Conservation (phyloP, 345 rosid species). For the Eucalyptus pauciflora region DNA sequence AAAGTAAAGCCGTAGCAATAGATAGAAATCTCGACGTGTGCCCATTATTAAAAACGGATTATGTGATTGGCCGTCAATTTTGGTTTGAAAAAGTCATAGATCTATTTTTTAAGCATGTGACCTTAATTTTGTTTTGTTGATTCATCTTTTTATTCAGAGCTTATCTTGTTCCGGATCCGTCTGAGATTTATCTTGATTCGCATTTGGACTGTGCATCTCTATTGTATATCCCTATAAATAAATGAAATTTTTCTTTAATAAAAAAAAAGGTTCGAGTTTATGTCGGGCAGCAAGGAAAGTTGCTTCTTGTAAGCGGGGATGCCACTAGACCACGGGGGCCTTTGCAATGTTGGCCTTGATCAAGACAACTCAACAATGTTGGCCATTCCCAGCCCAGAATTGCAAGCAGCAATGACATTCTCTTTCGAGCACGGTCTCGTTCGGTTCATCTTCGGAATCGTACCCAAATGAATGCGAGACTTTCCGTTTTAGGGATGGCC, state of each 20-base stretch:
- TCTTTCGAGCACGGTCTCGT: background rate
- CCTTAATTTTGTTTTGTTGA: background rate
- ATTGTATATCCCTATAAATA: too few relatives aligned
- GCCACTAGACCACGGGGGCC: background rate
- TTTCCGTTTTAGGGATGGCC: background rate
- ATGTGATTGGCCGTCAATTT: fast-evolving
- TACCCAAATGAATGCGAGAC: background rate
- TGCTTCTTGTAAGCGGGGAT: background rate
- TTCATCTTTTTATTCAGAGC: background rate
- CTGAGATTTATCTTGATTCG: background rate
- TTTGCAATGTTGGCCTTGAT: background rate
- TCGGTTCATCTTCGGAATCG: background rate
- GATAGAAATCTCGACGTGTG: fast-evolving
- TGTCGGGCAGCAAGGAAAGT: background rate
- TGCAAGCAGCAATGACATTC: background rate
- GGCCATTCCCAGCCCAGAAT: background rate
- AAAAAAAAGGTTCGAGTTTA: too few relatives aligned
- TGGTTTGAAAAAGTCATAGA: background rate
- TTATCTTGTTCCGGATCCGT: fast-evolving
- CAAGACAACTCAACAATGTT: background rate
- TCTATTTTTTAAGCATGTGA: fast-evolving
- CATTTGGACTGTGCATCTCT: fast-evolving
- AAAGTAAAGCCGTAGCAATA: background rate
- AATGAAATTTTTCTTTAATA: too few relatives aligned
- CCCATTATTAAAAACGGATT: background rate